Conservation (phyloP, 2,329 filamentous ascomycete genomes). For the Penicillium hesseltinei region DNA sequence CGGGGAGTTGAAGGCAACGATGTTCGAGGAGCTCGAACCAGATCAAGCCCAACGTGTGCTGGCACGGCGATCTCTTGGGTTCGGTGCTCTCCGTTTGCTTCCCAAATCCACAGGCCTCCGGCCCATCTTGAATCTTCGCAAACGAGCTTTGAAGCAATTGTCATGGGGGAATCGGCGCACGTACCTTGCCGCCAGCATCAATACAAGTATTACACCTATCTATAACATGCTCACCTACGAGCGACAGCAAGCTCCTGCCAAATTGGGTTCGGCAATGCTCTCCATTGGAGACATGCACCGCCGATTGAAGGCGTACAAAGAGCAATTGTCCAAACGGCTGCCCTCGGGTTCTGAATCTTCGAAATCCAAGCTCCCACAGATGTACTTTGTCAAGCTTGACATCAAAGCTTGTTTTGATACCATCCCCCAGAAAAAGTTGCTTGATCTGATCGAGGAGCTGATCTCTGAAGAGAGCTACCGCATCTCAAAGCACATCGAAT, state of each 20-base stretch:
- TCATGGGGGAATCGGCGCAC: constrained; percentile 50
- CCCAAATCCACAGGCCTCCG: constrained; percentile 76
- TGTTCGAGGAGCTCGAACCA: constrained; percentile 74
- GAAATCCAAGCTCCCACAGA: constrained; percentile 40
- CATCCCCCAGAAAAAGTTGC: constrained; percentile 76
- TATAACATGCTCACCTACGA: constrained; percentile 77
- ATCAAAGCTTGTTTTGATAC: constrained; percentile 93
- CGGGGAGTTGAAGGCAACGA: constrained; percentile 61
- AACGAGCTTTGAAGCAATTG: constrained; percentile 54
- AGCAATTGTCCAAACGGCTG: constrained; percentile 15
- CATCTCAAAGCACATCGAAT: constrained; percentile 71
- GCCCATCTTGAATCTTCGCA: constrained; percentile 82
- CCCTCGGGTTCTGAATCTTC: not conserved
- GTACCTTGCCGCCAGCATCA: constrained; percentile 63
- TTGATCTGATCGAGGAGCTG: constrained; percentile 62
- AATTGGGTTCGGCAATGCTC: constrained; percentile 76
- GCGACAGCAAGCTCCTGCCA: constrained; percentile 57
- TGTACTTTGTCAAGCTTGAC: constrained; percentile 92
- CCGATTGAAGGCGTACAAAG: constrained; percentile 68
- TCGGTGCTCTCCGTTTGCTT: constrained; percentile 74
- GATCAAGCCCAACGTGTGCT: constrained; percentile 59
- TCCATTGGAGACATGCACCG: constrained; percentile 78
- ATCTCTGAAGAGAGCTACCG: constrained; percentile 64
- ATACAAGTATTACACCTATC: constrained; percentile 67
- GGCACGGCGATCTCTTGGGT: constrained; percentile 65